Conservation (phyloP, 2,329 filamentous ascomycete species). For the Aspergillus puulaauensis region DNA sequence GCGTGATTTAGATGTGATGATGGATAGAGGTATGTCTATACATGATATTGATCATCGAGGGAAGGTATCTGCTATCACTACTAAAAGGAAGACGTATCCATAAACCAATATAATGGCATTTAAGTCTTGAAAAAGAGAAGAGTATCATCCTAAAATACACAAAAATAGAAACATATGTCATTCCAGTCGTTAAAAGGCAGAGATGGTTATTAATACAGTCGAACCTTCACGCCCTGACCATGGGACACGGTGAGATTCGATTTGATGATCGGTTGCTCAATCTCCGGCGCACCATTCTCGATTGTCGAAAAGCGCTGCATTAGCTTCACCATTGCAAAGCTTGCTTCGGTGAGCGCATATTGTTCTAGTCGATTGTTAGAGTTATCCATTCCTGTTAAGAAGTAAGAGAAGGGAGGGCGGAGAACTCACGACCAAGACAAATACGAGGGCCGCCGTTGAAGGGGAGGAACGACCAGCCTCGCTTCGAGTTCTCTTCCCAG, state of each 20-base stretch:
- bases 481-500: slow-evolving; percentile 43
- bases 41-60: too few species aligned
- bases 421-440: slow-evolving; percentile 39
- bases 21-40: too few species aligned
- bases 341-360: slow-evolving; percentile 44
- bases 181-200: background rate
- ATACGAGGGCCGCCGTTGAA: slow-evolving; percentile 42
- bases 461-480: slow-evolving; percentile 39
- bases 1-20: background rate
- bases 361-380: slow-evolving; percentile 29
- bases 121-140: too few species aligned
- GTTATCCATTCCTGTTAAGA: background rate
- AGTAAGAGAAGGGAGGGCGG: background rate
- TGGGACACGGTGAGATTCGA: slow-evolving; percentile 34
- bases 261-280: slow-evolving; percentile 29
- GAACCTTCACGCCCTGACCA: slow-evolving; percentile 29
- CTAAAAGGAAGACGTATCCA: too few species aligned
- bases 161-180: background rate
- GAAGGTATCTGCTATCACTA: too few species aligned
- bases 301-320: slow-evolving; percentile 39
- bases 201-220: slow-evolving; percentile 20
- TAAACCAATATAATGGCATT: too few species aligned
- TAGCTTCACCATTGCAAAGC: slow-evolving; percentile 38
- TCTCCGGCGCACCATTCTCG: slow-evolving; percentile 34
- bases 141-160: background rate